Evolutionary conservation across 2,329 filamentous ascomycete species (phyloP), one percentile per base, ranked within the genome.

Genomic region (Elsinoe perseae): DNA sequence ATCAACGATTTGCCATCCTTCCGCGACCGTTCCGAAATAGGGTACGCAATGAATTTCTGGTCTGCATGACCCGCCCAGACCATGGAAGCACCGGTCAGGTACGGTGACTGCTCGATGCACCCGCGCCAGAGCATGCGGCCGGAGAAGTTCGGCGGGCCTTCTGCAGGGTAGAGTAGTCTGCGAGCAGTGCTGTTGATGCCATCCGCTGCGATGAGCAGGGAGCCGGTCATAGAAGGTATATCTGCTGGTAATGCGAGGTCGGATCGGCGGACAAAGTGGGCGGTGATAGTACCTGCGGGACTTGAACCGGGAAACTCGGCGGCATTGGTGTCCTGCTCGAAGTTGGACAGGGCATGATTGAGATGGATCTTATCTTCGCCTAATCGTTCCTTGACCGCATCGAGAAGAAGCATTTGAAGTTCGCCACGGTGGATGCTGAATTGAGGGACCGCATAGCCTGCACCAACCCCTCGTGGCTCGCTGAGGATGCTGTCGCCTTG

Each of bases 11-110:
- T 71, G 32, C 70, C 70, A 3, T 65, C 64, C 16, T 64, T 63
- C 28, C 65, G 64, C 2, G 70, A 67, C 14, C 70, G 66, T 18
- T 68, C 65, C 9, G 69, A 70, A 38, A 76, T 75, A 1, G 72
- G 74, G 56, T 76, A 76, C 4, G 73, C 73, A 59, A 76, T 75
- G 64, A 75, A 75, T 43, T 75, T 75, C 56, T 75, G 73, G 57
- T 76, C 70, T 1, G 72, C 74, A 56, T 75, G 73, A 3, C 74
- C 73, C 9, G 72, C 71, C 73, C 73, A 75, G 2, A 75, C 68
- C 72, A 75, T 75, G 8, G 66, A 69, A 6, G 70, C 70, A 18
- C 71, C 71, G 0, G 73, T 75, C 9, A 76, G 63, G 58, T 74
- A 75, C 1, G 70, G 69, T 6, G 63, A 58, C 8, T 69, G 68